phyloP scores from a whole-genome alignment of 1,284 basidiomycete genomes.

The Sanghuangporus sanghuang region DNA sequence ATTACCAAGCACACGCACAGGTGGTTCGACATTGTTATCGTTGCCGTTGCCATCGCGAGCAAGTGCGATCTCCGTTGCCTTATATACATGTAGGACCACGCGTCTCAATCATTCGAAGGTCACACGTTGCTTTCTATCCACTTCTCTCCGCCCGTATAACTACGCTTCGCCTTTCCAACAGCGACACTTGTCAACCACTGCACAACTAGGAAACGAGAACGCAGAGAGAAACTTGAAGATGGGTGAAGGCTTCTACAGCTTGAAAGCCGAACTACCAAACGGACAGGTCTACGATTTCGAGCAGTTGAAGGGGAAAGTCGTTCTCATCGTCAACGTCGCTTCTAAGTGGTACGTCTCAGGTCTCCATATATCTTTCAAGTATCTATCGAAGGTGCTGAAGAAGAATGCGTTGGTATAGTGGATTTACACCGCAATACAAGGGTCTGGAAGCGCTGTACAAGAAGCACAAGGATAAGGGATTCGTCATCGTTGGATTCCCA shows the following conservation, averaged over 20 bases:
- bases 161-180: background rate
- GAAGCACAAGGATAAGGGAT: constrained; percentile 73
- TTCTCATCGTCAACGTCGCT: constrained; percentile 70
- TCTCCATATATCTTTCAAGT: background rate
- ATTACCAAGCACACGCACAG: background rate
- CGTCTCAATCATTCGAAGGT: background rate
- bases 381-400: background rate
- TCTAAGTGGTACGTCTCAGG: constrained; percentile 54
- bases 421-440: constrained; percentile 87
- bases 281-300: constrained; percentile 51
- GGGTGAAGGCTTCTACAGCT: constrained; percentile 45
- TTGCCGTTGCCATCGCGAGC: background rate
- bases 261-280: constrained; percentile 56
- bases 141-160: background rate
- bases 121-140: background rate
- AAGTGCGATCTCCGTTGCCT: background rate
- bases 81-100: background rate
- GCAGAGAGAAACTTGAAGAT: background rate
- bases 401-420: constrained; percentile 37
- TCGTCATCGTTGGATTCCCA: constrained; percentile 85
- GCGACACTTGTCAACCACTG: background rate
- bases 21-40: background rate
- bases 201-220: background rate
- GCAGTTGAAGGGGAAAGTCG: constrained; percentile 69
- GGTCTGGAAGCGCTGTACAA: constrained; percentile 80